A percentile compares a stretch with the other conserved stretches of the same genome.
Evolutionary conservation across 192 early-diverging fungal species (phyloP).

Genomic region (Coemansia sp.): DNA sequence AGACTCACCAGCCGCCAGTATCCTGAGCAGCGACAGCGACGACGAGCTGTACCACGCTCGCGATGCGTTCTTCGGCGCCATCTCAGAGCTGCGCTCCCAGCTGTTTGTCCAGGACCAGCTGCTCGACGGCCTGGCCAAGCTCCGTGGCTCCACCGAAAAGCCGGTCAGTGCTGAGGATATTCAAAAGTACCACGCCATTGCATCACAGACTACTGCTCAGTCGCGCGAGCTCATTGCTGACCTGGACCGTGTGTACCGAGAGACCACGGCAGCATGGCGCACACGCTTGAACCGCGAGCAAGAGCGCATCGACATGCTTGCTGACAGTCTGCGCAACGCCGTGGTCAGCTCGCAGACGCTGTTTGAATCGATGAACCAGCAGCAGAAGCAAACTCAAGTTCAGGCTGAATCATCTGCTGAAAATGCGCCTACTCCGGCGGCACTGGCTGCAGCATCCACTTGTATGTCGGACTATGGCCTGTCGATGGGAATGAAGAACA

Average conservation of each 20-base stretch:
- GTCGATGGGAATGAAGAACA: not conserved
- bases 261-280: constrained; percentile 33
- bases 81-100: constrained; percentile 60
- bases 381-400: not conserved
- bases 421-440: constrained; percentile 9
- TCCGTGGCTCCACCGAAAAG: constrained; percentile 20
- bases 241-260: constrained; percentile 33
- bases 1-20: constrained; percentile 26
- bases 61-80: constrained; percentile 47
- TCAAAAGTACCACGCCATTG: constrained; percentile 28
- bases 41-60: constrained; percentile 49
- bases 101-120: constrained; percentile 61
- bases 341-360: constrained; percentile 48
- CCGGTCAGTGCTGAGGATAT: constrained; percentile 21
- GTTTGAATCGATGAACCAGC: constrained; percentile 28
- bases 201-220: constrained; percentile 31
- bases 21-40: constrained; percentile 49
- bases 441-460: constrained; percentile 13
- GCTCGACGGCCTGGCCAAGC: constrained; percentile 50
- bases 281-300: constrained; percentile 39
- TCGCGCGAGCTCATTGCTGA: constrained; percentile 19
- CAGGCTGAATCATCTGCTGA: not conserved
- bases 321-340: constrained; percentile 49
- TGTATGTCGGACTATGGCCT: constrained; percentile 23
- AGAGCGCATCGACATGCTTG: constrained; percentile 54